phyloP scores from a whole-genome alignment of 1,284 basidiomycete genomes.

The Gomphus sp. region DNA sequence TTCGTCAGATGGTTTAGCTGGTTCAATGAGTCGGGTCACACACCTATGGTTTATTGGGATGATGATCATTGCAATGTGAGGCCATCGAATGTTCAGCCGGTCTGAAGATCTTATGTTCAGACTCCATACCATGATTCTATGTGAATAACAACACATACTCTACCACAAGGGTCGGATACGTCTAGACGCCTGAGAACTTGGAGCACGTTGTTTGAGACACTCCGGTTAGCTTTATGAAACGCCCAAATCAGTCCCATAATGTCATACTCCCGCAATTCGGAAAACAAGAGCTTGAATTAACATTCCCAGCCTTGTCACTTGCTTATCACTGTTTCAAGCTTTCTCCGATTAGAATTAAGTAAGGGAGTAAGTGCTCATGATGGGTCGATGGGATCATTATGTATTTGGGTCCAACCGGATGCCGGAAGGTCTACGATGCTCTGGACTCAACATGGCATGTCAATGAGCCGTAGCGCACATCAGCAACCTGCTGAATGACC shows the following conservation, averaged over 20 bases:
- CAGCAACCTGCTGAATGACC: no score
- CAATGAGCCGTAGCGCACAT: no score
- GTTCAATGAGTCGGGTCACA: not conserved
- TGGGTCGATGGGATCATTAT: no score
- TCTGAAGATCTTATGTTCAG: not conserved
- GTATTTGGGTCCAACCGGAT: no score
- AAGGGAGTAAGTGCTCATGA: no score
- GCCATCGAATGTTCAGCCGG: not conserved
- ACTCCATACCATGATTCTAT: not conserved
- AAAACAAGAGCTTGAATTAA: no score
- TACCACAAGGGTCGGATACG: not conserved
- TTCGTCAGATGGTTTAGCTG: not conserved
- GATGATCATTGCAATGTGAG: not conserved
- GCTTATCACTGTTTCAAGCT: not conserved
- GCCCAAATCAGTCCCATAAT: not conserved
- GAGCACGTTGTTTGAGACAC: no score
- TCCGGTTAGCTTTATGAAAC: not conserved
- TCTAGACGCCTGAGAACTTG: not conserved
- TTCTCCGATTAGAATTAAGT: not conserved
- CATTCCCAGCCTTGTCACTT: no score
- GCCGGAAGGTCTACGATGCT: no score
- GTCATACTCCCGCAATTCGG: not conserved
- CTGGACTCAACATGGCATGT: no score
- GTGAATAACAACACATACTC: not conserved
- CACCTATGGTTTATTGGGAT: not conserved